Evolutionary conservation across 2,329 filamentous ascomycete species (phyloP), one percentile per base, ranked within the genome.

Genomic region (Mycocentrospora acerina): DNA sequence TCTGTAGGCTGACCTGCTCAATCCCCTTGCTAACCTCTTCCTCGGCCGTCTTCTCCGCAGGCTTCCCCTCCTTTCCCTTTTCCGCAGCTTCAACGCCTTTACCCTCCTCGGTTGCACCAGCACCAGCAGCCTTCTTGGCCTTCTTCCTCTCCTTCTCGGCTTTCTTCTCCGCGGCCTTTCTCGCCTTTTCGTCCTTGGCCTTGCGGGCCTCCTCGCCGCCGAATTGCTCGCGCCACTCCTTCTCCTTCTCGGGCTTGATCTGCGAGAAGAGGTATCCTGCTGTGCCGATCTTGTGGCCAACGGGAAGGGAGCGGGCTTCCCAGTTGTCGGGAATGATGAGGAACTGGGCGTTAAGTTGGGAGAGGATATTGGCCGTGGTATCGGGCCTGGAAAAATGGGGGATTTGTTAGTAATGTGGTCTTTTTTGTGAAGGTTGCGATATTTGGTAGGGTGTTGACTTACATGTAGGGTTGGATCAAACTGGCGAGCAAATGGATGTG

Each of bases 41-140:
- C 8, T 71, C 60, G 0, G 64, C 71, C 19, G 66, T 68, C 32
- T 66, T 64, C 22, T 54, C 56, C 6, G 61, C 59, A 24, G 66
- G 61, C 19, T 22, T 5, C 28, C 68, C 60, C 34, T 66, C 64
- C 3, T 85, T 85, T 38, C 85, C 78, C 66, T 86, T 86, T 77
- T 91, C 87, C 37, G 83, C 84, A 34, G 81, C 79, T 74, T 90
- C 87, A 32, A 95, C 80, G 40, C 86, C 83, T 74, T 91, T 90
- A 10, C 52, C 51, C 80, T 91, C 80, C n/a, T n/a, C n/a, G n/a
- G n/a, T n/a, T n/a, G n/a, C n/a, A n/a, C n/a, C n/a, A n/a, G 81
- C 40, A 80, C 72, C 50, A 83, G 80, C 60, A 7, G 53, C 51
- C 65, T 85, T 84, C 53, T 73, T 73, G 5, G 68, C 76, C 44